Base-by-base conservation (phyloP, 2,329 filamentous ascomycete species). In the Cladosporium cucumerinum region DNA sequence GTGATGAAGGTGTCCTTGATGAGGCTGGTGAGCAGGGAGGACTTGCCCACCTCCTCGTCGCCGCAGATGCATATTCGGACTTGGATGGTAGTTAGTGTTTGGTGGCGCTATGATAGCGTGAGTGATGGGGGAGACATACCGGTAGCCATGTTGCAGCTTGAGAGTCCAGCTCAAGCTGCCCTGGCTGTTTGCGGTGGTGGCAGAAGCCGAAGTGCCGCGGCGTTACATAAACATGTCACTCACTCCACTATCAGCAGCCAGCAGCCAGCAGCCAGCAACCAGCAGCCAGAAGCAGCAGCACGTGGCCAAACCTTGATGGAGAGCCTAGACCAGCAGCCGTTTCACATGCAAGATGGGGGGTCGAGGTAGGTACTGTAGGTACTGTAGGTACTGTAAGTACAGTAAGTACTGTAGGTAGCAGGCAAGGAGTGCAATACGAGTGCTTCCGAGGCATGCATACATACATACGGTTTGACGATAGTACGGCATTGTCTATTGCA, bases 1-100 rank as follows among this genome's bases (percentile, higher is more conserved):
- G 90, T 92, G 72, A 98, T 91, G 78, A 98, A 99, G 77, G 94
- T 91, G 76, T 97, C 94, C 77, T 98, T 98, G 77, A 99, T 94
- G 46, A 99, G 88, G 65, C 93, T 96, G 11, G 73, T 76, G 61
- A 78, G 72, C 54, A 78, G 85, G 78, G 91, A 95, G 66, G 91
- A 95, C 81, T 97, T 97, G 72, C 93, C 93, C n/a, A 91, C 93
- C 72, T 91, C 91, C 80, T 98, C 94, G 78, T 99, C 95, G 74
- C 95, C 95, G 81, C 93, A 97, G 66, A 98, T 92, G 78, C 93
- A 97, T 74, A 98, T 93, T 69, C 95, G 91, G 67, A 98, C 94
- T 86, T 28, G 18, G 34, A 0, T 4, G n/a, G 14, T 23, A 14
- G 34, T 58, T 21, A 57, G 55, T 25, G 32, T 43, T 7, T 30